A percentile compares a stretch with the other conserved stretches of the same genome.
phyloP scores from a whole-genome alignment of 192 early-diverging fungal species.

The Linnemannia elongata region DNA sequence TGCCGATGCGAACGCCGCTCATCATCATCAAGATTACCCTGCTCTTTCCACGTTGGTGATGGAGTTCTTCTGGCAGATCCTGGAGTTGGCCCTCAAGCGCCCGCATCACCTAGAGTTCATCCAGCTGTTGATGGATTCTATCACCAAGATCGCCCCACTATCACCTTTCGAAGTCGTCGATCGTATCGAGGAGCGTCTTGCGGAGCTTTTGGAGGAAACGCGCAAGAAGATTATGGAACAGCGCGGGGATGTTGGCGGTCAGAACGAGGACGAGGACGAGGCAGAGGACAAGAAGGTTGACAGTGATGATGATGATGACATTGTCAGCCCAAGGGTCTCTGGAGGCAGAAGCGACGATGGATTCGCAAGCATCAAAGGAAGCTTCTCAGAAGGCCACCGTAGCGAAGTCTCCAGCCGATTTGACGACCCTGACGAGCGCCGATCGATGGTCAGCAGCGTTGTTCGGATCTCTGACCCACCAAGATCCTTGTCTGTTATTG shows the following conservation, averaged over 20 bases:
- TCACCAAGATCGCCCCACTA: slow-evolving; percentile 46
- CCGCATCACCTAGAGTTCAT: slow-evolving; percentile 55
- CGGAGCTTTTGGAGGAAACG: slow-evolving; percentile 53
- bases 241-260: slow-evolving; percentile 16
- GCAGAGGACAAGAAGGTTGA: slow-evolving; percentile 8
- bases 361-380: slow-evolving; percentile 19
- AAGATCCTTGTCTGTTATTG: not conserved
- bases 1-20: slow-evolving; percentile 11
- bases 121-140: slow-evolving; percentile 47
- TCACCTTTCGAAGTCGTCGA: slow-evolving; percentile 51
- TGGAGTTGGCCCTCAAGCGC: slow-evolving; percentile 45
- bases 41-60: slow-evolving; percentile 46
- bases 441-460: slow-evolving; percentile 48
- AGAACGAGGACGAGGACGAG: slow-evolving; percentile 1
- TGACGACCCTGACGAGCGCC: slow-evolving; percentile 45
- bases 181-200: slow-evolving; percentile 49
- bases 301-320: slow-evolving; percentile 5
- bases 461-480: slow-evolving; percentile 22
- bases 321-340: slow-evolving; percentile 25
- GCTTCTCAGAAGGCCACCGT: slow-evolving; percentile 43
- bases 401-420: slow-evolving; percentile 45
- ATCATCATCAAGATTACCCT: slow-evolving; percentile 48
- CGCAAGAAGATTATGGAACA: slow-evolving; percentile 53
- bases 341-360: slow-evolving; percentile 24
- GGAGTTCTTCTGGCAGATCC: slow-evolving; percentile 55